These are phyloP conservation scores for Paramyrothecium sp. DNA, from an alignment of 2,329 filamentous ascomycete species.

Conservation along the genomic window DNA sequence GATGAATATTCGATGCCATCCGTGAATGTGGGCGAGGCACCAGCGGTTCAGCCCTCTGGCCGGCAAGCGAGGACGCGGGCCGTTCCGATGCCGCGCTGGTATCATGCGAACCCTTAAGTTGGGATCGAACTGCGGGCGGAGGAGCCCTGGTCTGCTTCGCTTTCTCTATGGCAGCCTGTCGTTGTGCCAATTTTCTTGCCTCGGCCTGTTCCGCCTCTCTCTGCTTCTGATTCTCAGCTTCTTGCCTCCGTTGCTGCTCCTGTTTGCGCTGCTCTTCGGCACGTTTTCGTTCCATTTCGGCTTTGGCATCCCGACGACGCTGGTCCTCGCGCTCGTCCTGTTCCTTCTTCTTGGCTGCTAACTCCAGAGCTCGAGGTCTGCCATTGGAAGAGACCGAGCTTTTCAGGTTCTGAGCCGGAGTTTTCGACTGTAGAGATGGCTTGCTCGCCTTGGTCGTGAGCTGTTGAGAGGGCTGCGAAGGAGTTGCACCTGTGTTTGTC, in stretches of 20 bases:
- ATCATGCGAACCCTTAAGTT: constrained; percentile 51
- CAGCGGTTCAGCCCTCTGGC: constrained; percentile 28
- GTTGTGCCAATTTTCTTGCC: constrained; percentile 64
- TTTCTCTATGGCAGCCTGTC: constrained; percentile 62
- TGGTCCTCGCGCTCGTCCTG: constrained; percentile 79
- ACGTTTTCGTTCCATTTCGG: constrained; percentile 76
- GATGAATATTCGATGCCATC: constrained; percentile 52
- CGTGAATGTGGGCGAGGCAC: constrained; percentile 52
- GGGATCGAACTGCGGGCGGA: constrained; percentile 56
- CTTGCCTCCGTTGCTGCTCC: constrained; percentile 57
- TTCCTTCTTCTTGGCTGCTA: constrained; percentile 80
- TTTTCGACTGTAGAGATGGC: constrained; percentile 59
- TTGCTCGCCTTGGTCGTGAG: constrained; percentile 66
- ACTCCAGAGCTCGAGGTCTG: constrained; percentile 69
- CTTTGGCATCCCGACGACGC: constrained; percentile 77
- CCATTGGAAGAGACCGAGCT: constrained; percentile 51
- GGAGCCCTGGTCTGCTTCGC: constrained; percentile 64
- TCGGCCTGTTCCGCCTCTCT: constrained; percentile 62
- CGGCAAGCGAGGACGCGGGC: constrained; percentile 12
- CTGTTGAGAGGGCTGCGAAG: constrained; percentile 38
- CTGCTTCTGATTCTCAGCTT: constrained; percentile 60
- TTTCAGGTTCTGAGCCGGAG: constrained; percentile 61
- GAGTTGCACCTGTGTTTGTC: constrained; percentile 34
- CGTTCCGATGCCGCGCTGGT: constrained; percentile 32
- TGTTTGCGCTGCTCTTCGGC: constrained; percentile 64